Evolutionary conservation across 2,329 filamentous ascomycete genomes (phyloP).

Genomic region (Aspergillus pseudoviridinutans): DNA sequence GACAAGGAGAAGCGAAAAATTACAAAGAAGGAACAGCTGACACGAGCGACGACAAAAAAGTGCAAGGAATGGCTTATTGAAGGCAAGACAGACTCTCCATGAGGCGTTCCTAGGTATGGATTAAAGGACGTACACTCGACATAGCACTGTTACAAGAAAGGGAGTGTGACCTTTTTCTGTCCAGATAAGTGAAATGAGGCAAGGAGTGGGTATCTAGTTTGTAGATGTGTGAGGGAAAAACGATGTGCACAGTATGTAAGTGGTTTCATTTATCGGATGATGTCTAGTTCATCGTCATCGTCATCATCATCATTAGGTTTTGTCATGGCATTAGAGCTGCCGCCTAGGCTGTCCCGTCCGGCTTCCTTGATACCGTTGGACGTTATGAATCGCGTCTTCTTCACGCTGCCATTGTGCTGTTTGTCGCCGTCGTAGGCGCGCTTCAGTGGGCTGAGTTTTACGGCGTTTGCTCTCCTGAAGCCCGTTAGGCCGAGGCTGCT

Average conservation of each 20-base stretch:
- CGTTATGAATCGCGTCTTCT: conserved; percentile 77
- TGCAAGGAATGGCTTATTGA: not conserved
- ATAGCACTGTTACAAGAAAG: not conserved
- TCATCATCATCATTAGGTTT: conserved; percentile 49
- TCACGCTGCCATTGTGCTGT: conserved; percentile 33
- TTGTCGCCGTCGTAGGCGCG: conserved; percentile 33
- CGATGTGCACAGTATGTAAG: not conserved
- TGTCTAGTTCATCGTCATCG: conserved; percentile 49
- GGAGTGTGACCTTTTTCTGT: not conserved
- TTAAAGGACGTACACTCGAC: not conserved
- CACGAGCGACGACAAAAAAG: not conserved
- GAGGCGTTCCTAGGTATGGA: not conserved
- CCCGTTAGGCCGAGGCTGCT: conserved; percentile 21
- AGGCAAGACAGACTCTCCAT: not conserved
- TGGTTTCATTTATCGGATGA: conserved; percentile 28
- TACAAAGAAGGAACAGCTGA: not conserved
- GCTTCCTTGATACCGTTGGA: conserved; percentile 74
- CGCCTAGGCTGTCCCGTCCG: conserved; percentile 67
- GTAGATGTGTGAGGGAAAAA: not conserved
- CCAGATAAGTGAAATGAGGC: not conserved
- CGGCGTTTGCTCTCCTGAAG: conserved; percentile 34
- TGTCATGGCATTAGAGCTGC: conserved; percentile 37
- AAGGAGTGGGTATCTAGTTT: not conserved
- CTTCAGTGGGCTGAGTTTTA: conserved; percentile 41
- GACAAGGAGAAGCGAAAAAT: not conserved